Evolutionary conservation across 2,329 filamentous ascomycete genomes (phyloP), one percentile per base, ranked within the genome.

Genomic region (Exophiala viscosa): DNA sequence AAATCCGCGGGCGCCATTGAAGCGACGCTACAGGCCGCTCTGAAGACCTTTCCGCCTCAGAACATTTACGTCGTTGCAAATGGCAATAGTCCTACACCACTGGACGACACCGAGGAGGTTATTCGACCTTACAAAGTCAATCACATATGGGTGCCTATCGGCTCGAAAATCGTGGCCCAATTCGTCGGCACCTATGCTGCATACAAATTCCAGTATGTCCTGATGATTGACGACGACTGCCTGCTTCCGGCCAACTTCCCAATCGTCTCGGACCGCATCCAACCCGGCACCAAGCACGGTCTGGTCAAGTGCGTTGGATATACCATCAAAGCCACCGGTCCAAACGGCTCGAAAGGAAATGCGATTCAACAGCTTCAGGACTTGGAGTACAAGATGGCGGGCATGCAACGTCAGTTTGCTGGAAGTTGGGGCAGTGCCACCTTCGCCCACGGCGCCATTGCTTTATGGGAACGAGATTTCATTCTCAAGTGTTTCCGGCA

Each of bases 381-480:
- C 60, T 62, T 78, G n/a, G 76, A 79, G 56, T 79, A 79, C 62
- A 78, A 78, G 57, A 65, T 78, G 47, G 73, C 71, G 11, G 76
- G 76, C 4, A 64, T 79, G 2, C 70, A 73, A 46, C 69, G 74
- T 23, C 66, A 67, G 20, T 72, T 77, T 40, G 70, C 71, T 3
- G 75, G 74, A 8, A 70, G 66, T 38, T 54, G 75, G 31, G 76
- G 76, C 17, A 74, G 70, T 46, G 72, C 75, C 1, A 77, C 73
- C 0, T 79, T 78, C 53, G 75, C 76, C 0, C 76, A 79, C 50
- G 76, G 76, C 7, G 76, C 76, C 10, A 78, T 78, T 36, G 73
- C 72, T 7, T 66, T 79, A 1, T 79, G 70, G 76, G 71, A 77
- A 49, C 67, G 72, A 1, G 62, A 73, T n/a, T 72, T 76, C 35